Percentiles rank a stretch among this genome's conserved stretches.
These are phyloP conservation scores for Panaeolus cyanescens DNA, from an alignment of 768 basidiomycete genomes.

Conservation along the genomic window DNA sequence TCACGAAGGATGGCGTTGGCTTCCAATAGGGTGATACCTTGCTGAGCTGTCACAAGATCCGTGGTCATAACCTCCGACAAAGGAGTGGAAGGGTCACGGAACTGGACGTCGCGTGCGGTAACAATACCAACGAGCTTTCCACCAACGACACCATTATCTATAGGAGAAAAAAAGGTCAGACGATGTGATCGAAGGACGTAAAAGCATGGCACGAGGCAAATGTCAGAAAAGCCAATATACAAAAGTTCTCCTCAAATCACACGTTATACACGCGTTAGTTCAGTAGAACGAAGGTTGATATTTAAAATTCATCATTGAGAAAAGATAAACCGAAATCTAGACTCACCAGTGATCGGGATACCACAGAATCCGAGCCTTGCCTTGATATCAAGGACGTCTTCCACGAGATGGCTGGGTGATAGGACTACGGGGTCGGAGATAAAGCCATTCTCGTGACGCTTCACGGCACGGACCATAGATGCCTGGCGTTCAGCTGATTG, in stretches of 20 bases:
- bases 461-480: constrained; percentile 96
- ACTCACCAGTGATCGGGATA: constrained; percentile 95
- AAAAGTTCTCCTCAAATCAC: constrained; percentile 71
- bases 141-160: constrained; percentile 85
- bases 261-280: constrained; percentile 64
- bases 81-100: constrained; percentile 66
- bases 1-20: constrained; percentile 94
- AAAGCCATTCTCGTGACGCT: constrained; percentile 98
- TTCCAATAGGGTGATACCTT: constrained; percentile 88
- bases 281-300: constrained; percentile 39
- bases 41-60: constrained; percentile 78
- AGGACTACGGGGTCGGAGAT: constrained; percentile 94
- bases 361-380: constrained; percentile 91
- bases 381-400: constrained; percentile 93
- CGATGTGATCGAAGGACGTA: constrained; percentile 10
- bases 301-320: constrained; percentile 45
- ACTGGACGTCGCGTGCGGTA: constrained; percentile 95
- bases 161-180: constrained; percentile 7
- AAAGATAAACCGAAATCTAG: constrained; percentile 8
- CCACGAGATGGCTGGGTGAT: constrained; percentile 73
- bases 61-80: constrained; percentile 90
- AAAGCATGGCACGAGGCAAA: constrained; percentile 10
- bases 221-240: constrained; percentile 36
- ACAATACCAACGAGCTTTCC: constrained; percentile 96
- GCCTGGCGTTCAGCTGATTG: constrained; percentile 84